Base-by-base conservation (phyloP, 495 filamentous ascomycete genomes). In the Xylaria curta region DNA sequence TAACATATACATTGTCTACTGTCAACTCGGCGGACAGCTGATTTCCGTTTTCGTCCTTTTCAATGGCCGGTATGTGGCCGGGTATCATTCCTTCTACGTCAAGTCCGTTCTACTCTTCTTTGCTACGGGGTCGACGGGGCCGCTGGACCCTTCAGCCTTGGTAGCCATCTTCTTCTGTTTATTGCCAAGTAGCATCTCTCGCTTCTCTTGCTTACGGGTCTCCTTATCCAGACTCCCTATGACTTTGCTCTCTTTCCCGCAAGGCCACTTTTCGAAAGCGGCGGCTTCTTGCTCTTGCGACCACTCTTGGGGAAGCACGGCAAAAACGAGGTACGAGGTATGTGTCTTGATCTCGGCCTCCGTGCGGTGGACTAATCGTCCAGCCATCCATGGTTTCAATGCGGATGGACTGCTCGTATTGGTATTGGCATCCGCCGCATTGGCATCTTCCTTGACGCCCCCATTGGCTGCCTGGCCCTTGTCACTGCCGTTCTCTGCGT, bases 311-410 rank as follows among this genome's bases (percentile, higher is more conserved):
- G 97, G 97, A 66, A 99, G 81, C 6, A 96, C 82, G 1, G 97
- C 96, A 87, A 99, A 99, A 7, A 97, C 92, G 19, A 99, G 86
- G 80, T 98, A 99, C 15, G 91, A 94, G 0, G 96, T 99, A 81
- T 99, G 96, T 12, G 90, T 94, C 87, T 97, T 97, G 40, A 98
- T 80, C 82, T 99, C 95, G 1, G 90, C 85, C 82, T 98, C 96
- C 6, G 90, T 87, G 31, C 94, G 88, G 72, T 94, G 93, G 12
- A 92, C 85, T 67, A 98, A 73, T 24, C 89, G 88, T 6, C 96
- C 96, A 51, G 93, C 89, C 71, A 82, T 74, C 83, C 84, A 87
- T 15, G 79, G 77, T 26, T 80, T 82, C 9, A 63, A 33, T 12
- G 53, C 58, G 10, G 40, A 2, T 26, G 84, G 84, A 65, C 86